These are phyloP conservation scores for Vitis cinerea DNA, from an alignment of 164 flowering plant genomes.

Conservation along the genomic window DNA sequence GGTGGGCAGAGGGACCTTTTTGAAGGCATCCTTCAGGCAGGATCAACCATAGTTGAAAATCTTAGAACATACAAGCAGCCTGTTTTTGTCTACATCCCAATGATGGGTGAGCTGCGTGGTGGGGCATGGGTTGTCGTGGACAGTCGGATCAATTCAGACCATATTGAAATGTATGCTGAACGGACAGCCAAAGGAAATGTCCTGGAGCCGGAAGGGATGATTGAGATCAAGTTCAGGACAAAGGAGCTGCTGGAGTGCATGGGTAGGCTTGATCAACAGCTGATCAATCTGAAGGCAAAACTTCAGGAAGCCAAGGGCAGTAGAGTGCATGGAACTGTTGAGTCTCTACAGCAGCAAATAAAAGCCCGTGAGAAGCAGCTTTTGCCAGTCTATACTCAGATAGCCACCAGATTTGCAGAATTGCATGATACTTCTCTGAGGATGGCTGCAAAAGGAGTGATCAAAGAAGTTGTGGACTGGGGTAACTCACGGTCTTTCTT, in stretches of 20 bases:
- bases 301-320: slow-evolving; percentile 53
- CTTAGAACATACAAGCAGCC: slow-evolving; percentile 94
- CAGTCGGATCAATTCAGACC: slow-evolving; percentile 84
- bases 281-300: slow-evolving; percentile 58
- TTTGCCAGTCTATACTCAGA: slow-evolving; percentile 87
- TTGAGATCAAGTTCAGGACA: slow-evolving; percentile 89
- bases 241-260: slow-evolving; percentile 86
- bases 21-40: slow-evolving; percentile 99
- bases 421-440: slow-evolving; percentile 93
- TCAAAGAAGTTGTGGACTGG: slow-evolving; percentile 84
- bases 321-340: slow-evolving; percentile 26
- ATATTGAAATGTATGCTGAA: slow-evolving; percentile 98
- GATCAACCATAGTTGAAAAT: slow-evolving; percentile 96
- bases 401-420: slow-evolving; percentile 95
- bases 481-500: slow-evolving; percentile 67
- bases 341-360: slow-evolving; percentile 60
- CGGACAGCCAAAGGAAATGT: slow-evolving; percentile 94
- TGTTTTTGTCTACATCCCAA: slow-evolving; percentile 93
- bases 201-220: slow-evolving; percentile 99
- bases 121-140: slow-evolving; percentile 99
- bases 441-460: slow-evolving; percentile 96
- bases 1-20: slow-evolving; percentile 99
- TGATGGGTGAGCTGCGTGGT: slow-evolving; percentile 97
- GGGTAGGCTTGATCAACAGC: slow-evolving; percentile 83
- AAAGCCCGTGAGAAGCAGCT: slow-evolving; percentile 83